These are phyloP conservation scores for Neurospora tetraspora DNA, from an alignment of 495 filamentous ascomycete species.

Conservation along the genomic window DNA sequence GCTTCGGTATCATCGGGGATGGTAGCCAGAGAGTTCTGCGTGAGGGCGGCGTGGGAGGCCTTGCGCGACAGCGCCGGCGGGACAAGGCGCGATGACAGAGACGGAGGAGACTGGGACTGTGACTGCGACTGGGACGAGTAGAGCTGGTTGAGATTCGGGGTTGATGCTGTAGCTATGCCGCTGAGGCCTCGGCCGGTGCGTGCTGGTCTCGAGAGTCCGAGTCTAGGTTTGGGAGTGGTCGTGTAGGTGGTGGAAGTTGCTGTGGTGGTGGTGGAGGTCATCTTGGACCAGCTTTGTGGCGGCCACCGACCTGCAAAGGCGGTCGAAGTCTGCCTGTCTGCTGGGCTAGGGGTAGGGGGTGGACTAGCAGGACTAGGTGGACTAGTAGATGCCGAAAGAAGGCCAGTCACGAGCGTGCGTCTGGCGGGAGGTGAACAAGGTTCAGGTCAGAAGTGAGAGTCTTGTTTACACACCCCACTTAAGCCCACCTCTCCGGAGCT, in stretches of 20 bases:
- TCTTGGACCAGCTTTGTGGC: conserved; percentile 15
- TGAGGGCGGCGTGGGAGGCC: conserved; percentile 54
- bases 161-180: conserved; percentile 47
- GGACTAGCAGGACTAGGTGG: background rate
- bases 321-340: background rate
- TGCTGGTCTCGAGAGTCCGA: conserved; percentile 39
- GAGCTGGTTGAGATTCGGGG: conserved; percentile 43
- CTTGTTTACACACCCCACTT: background rate
- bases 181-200: conserved; percentile 19
- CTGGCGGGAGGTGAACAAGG: background rate
- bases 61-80: conserved; percentile 50
- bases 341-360: background rate
- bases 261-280: conserved; percentile 21
- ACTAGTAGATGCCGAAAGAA: background rate
- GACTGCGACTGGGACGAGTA: conserved; percentile 29
- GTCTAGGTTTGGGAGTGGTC: conserved; percentile 56
- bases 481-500: background rate
- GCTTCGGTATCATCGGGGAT: conserved; percentile 52
- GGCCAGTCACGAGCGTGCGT: background rate
- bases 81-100: conserved; percentile 30
- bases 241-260: conserved; percentile 40
- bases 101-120: background rate
- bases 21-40: conserved; percentile 46
- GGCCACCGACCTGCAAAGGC: background rate
- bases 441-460: background rate